phyloP scores from a whole-genome alignment of 2,329 filamentous ascomycete species.

The Hymenoscyphus fraxineus region DNA sequence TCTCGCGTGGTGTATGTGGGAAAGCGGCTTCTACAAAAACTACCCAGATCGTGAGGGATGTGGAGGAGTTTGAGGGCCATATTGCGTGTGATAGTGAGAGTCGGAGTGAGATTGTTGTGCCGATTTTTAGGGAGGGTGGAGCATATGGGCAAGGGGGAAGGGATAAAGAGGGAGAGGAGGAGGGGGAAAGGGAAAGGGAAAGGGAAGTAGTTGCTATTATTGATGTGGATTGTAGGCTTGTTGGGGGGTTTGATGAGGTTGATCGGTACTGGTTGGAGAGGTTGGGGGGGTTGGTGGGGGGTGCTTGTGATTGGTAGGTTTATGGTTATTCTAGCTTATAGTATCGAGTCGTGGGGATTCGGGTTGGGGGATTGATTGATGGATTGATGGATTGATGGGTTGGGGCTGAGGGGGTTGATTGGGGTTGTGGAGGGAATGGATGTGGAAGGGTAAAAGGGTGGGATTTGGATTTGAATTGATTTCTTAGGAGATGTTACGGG shows the following conservation, averaged over 20 bases:
- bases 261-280: slow-evolving; percentile 64
- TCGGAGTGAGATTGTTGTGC: slow-evolving; percentile 78
- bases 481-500: too few relatives aligned
- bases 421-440: too few relatives aligned
- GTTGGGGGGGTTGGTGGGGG: slow-evolving; percentile 56
- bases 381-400: too few relatives aligned
- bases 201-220: slow-evolving; percentile 64
- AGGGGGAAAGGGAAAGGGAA: slow-evolving; percentile 16
- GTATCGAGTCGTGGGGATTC: too few relatives aligned
- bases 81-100: slow-evolving; percentile 77
- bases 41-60: slow-evolving; percentile 67
- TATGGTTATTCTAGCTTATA: too few relatives aligned
- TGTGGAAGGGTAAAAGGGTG: too few relatives aligned
- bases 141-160: slow-evolving; percentile 23
- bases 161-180: slow-evolving; percentile 49
- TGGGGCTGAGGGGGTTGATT: too few relatives aligned
- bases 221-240: slow-evolving; percentile 70
- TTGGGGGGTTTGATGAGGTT: slow-evolving; percentile 64
- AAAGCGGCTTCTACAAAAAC: slow-evolving; percentile 55
- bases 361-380: too few relatives aligned
- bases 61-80: slow-evolving; percentile 72
- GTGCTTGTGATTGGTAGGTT: slow-evolving; percentile 61
- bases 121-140: slow-evolving; percentile 43
- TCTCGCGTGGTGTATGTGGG: slow-evolving; percentile 73
- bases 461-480: too few relatives aligned